A percentile compares a stretch with the other conserved stretches of the same genome.
phyloP scores from a whole-genome alignment of 495 filamentous ascomycete genomes.

The Bathelium albidoporum region DNA sequence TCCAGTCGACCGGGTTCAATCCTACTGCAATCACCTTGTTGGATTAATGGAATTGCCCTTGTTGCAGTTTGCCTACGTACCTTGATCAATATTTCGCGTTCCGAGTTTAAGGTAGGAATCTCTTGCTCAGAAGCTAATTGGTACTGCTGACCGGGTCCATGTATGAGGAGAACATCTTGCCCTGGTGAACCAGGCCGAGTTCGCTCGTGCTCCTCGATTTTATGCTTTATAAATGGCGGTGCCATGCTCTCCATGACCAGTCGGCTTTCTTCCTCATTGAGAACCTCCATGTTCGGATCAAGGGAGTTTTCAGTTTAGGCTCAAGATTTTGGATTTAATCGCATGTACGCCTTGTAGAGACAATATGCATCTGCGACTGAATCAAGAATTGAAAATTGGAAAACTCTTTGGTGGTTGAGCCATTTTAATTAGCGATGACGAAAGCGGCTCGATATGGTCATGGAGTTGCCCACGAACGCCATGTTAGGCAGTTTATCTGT shows the following conservation, averaged over 20 bases:
- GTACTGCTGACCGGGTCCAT: constrained; percentile 20
- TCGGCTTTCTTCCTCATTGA: constrained; percentile 1
- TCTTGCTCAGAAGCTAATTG: constrained; percentile 10
- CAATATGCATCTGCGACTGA: too few species aligned
- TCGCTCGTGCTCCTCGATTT: not conserved
- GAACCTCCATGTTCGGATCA: not conserved
- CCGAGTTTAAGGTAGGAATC: constrained; percentile 11
- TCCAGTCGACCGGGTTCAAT: constrained; percentile 66
- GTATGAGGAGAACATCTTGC: constrained; percentile 18
- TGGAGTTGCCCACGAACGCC: not conserved
- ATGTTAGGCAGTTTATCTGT: too few species aligned
- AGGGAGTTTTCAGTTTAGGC: not conserved
- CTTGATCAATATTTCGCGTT: constrained; percentile 15
- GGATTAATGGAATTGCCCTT: not conserved
- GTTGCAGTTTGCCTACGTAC: not conserved
- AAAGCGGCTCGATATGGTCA: not conserved
- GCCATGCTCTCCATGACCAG: constrained; percentile 3
- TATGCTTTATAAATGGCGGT: not conserved
- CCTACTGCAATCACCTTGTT: constrained; percentile 40
- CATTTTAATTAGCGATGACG: not conserved
- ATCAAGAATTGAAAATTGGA: too few species aligned
- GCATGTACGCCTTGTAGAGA: not conserved
- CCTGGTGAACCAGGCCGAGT: not conserved
- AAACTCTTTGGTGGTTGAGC: not conserved
- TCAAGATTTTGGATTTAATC: not conserved